phyloP scores from a whole-genome alignment of 2,329 filamentous ascomycete genomes.

The Reticulascus tulasneorum region DNA sequence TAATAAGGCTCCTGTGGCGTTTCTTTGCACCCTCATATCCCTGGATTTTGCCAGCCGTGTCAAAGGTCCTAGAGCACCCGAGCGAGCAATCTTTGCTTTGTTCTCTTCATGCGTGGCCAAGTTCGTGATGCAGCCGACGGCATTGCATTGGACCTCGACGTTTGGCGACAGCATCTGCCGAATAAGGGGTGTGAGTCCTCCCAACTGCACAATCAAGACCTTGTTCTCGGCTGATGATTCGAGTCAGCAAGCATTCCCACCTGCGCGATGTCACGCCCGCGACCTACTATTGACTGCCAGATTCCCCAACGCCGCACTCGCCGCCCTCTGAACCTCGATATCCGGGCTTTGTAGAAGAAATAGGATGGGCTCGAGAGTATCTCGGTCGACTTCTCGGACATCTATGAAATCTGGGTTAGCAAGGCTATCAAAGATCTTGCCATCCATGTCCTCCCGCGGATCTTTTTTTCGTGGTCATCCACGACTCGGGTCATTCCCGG shows the following conservation, averaged over 20 bases:
- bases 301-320: constrained; percentile 92
- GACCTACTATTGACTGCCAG: constrained; percentile 90
- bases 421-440: too few relatives aligned
- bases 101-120: constrained; percentile 98
- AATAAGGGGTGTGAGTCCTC: constrained; percentile 86
- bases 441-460: too few relatives aligned
- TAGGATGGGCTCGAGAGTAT: constrained; percentile 93
- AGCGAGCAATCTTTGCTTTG: constrained; percentile 96
- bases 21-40: constrained; percentile 97
- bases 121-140: constrained; percentile 97
- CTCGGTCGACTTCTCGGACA: constrained; percentile 91
- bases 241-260: constrained; percentile 1
- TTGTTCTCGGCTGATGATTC: constrained; percentile 83
- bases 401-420: constrained; percentile 52
- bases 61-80: constrained; percentile 84
- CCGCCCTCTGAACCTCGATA: constrained; percentile 94
- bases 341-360: constrained; percentile 92
- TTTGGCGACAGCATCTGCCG: constrained; percentile 98
- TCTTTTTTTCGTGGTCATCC: too few relatives aligned
- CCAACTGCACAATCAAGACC: constrained; percentile 88
- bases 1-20: constrained; percentile 90
- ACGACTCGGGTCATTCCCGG: too few relatives aligned
- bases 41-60: constrained; percentile 93
- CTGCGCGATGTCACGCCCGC: background rate
- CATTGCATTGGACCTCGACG: constrained; percentile 98